Evolutionary conservation across 2,329 filamentous ascomycete genomes (phyloP).

Genomic region (Cadophora sp.): DNA sequence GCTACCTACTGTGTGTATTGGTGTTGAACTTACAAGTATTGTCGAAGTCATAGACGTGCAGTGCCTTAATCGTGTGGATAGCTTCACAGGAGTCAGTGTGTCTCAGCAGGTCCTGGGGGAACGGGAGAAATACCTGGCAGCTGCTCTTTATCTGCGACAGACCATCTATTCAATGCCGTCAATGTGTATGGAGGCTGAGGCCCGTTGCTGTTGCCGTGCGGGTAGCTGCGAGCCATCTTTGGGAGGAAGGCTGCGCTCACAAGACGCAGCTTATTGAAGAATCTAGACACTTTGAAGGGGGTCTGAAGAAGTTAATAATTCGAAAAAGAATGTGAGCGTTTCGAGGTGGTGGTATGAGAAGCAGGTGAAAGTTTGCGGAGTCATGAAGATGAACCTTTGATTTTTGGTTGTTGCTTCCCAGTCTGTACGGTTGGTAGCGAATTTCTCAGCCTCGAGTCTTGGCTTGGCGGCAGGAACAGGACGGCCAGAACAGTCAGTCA

Average conservation of each 20-base stretch:
- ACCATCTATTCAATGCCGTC: constrained; percentile 85
- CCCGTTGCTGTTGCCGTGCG: constrained; percentile 32
- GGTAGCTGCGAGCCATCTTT: constrained; percentile 26
- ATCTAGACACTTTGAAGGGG: constrained; percentile 30
- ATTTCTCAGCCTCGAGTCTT: constrained; percentile 22
- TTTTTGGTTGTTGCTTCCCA: constrained; percentile 5
- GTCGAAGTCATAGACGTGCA: constrained; percentile 98
- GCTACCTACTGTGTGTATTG: background rate
- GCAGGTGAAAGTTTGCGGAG: background rate
- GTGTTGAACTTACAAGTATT: constrained; percentile 74
- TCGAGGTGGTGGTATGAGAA: background rate
- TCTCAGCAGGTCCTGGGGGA: constrained; percentile 22
- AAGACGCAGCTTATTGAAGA: constrained; percentile 26
- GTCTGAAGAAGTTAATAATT: background rate
- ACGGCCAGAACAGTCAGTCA: background rate
- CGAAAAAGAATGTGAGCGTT: background rate
- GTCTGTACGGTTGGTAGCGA: constrained; percentile 11
- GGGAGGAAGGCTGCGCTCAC: constrained; percentile 28
- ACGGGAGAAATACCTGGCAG: constrained; percentile 62
- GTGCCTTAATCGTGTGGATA: constrained; percentile 72
- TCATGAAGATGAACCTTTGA: background rate
- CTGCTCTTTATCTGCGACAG: constrained; percentile 70
- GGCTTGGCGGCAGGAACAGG: constrained; percentile 1
- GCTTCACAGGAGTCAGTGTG: constrained; percentile 49
- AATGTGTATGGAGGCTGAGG: constrained; percentile 57